phyloP scores from a whole-genome alignment of 371 early-diverging fungal species.

The Quaeritorhiza haematococci region DNA sequence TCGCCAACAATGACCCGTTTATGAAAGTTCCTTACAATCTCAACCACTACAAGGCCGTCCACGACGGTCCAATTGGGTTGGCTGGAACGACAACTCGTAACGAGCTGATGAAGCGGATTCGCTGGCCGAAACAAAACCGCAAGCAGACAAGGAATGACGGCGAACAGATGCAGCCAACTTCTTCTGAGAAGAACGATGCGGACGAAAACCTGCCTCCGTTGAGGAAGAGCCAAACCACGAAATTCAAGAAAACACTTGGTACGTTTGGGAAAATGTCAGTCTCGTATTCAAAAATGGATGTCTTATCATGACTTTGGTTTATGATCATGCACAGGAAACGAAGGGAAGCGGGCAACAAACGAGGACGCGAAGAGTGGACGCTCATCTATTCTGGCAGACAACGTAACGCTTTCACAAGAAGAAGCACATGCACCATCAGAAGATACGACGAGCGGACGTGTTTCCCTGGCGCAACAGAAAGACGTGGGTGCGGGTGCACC shows the following conservation, averaged over 20 bases:
- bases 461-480: neutral
- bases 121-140: neutral
- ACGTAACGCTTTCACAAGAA: too few relatives aligned
- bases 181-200: neutral
- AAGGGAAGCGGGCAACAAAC: too few relatives aligned
- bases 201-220: too few relatives aligned
- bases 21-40: conserved; percentile 26
- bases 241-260: neutral
- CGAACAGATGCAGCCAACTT: neutral
- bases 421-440: neutral
- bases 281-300: neutral
- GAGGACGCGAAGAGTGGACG: too few relatives aligned
- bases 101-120: conserved; percentile 9
- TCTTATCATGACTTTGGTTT: too few relatives aligned
- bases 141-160: neutral
- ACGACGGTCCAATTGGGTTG: conserved; percentile 5
- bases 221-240: too few relatives aligned
- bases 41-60: conserved; percentile 13
- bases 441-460: neutral
- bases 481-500: neutral
- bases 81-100: conserved; percentile 9
- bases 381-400: too few relatives aligned
- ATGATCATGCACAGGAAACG: too few relatives aligned
- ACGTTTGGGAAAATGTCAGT: neutral
- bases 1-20: conserved; percentile 36